Evolutionary conservation across 2,329 filamentous ascomycete species (phyloP).

Genomic region (Aureobasidium sp.): DNA sequence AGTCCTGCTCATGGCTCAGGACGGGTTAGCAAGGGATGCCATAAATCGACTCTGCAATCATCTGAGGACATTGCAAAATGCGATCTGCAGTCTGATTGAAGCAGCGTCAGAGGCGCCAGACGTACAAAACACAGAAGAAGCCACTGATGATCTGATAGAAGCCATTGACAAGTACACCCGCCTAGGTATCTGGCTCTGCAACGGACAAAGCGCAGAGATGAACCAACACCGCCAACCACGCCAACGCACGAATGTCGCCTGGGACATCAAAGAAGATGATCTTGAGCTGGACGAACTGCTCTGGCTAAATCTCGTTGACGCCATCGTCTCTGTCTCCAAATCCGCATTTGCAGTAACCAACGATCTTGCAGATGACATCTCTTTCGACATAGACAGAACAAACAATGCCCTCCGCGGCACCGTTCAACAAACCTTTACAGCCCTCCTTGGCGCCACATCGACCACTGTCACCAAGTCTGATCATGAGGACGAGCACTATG

Average conservation of each 20-base stretch:
- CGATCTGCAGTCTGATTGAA: conserved; percentile 65
- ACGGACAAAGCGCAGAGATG: conserved; percentile 55
- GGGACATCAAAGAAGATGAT: conserved; percentile 46
- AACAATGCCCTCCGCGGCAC: conserved; percentile 45
- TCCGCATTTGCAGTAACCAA: conserved; percentile 36
- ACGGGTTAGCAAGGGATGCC: conserved; percentile 73
- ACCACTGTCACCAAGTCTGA: conserved; percentile 17
- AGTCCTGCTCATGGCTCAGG: conserved; percentile 79
- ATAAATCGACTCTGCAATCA: conserved; percentile 82
- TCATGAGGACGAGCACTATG: neutral
- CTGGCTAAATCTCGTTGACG: conserved; percentile 59
- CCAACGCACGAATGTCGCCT: conserved; percentile 27
- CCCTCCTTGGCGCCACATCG: conserved; percentile 13
- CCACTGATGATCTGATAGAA: conserved; percentile 64
- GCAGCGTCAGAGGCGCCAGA: conserved; percentile 50
- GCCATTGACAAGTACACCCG: conserved; percentile 82
- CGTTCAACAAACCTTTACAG: conserved; percentile 15
- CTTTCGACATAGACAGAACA: conserved; percentile 47
- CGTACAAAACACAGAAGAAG: conserved; percentile 50
- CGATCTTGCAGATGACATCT: neutral
- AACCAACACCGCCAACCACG: conserved; percentile 21
- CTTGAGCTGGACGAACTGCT: conserved; percentile 53
- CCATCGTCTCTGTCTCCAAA: conserved; percentile 47
- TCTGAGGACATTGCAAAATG: conserved; percentile 68
- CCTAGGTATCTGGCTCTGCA: conserved; percentile 93